These are phyloP conservation scores for Axilococcus clingmanii DNA, from an alignment of 139 green algal genomes.

Conservation along the genomic window DNA sequence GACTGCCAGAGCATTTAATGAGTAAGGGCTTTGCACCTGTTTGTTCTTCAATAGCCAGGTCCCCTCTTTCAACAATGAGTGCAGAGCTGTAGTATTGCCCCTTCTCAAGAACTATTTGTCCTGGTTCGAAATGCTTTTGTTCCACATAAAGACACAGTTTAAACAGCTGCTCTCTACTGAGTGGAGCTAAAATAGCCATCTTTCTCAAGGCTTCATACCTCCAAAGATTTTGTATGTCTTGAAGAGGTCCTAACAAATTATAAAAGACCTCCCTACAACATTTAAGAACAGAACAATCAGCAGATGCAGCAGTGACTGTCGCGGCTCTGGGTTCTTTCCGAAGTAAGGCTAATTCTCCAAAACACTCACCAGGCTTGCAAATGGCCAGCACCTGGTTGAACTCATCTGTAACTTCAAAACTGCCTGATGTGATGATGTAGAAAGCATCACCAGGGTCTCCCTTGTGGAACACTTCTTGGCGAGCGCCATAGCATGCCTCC, in stretches of 20 bases:
- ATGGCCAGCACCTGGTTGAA: conserved; percentile 21
- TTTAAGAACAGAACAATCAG: conserved; percentile 33
- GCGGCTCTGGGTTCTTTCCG: conserved; percentile 40
- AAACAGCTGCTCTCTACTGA: conserved; percentile 36
- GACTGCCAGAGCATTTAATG: too few species aligned
- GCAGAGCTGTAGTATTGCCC: conserved; percentile 71
- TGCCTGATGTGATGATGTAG: conserved; percentile 75
- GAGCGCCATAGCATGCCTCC: conserved; percentile 5
- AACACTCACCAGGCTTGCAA: conserved; percentile 67
- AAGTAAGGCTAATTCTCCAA: conserved; percentile 85
- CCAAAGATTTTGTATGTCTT: conserved; percentile 70
- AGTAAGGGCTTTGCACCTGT: too few species aligned
- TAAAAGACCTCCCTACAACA: conserved; percentile 63
- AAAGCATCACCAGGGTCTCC: conserved; percentile 64
- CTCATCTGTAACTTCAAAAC: conserved; percentile 48
- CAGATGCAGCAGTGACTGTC: conserved; percentile 24
- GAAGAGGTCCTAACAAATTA: conserved; percentile 48
- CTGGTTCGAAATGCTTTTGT: conserved; percentile 18
- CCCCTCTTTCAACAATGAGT: conserved; percentile 82
- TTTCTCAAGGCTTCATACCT: conserved; percentile 68
- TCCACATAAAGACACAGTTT: conserved; percentile 33
- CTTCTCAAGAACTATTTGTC: conserved; percentile 42
- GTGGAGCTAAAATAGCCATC: conserved; percentile 38
- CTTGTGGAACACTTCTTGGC: conserved; percentile 43
- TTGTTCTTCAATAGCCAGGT: too few species aligned